Evolutionary conservation across 352 stramenopile genomes (phyloP).

Genomic region (Globisporangium spiculum): DNA sequence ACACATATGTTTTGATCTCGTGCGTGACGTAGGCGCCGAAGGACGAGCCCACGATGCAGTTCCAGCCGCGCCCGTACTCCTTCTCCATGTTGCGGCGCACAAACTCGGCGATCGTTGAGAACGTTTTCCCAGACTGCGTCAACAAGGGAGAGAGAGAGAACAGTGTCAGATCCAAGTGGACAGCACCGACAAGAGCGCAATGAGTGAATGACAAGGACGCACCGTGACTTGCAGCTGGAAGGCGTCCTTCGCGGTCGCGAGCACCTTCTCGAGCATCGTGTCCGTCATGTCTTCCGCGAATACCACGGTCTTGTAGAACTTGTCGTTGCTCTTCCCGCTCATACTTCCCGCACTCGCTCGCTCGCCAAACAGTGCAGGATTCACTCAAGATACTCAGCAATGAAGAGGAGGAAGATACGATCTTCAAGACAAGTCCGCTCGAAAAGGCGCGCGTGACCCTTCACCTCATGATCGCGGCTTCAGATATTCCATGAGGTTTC

Average conservation of each 20-base stretch:
- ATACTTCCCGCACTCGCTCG: slow-evolving; percentile 17
- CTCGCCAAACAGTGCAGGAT: too few species aligned
- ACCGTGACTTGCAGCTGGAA: slow-evolving; percentile 90
- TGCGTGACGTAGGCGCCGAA: slow-evolving; percentile 94
- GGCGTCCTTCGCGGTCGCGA: slow-evolving; percentile 86
- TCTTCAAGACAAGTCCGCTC: not conserved
- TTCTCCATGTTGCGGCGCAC: slow-evolving; percentile 93
- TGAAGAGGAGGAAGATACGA: not conserved
- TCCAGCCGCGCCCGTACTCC: slow-evolving; percentile 91
- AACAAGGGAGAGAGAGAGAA: not conserved
- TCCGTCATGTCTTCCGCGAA: slow-evolving; percentile 95
- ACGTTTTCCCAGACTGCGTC: slow-evolving; percentile 86
- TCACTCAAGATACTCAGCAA: not conserved
- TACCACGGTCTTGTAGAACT: slow-evolving; percentile 91
- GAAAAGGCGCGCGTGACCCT: not conserved
- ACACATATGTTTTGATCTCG: slow-evolving; percentile 96
- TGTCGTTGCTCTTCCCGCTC: slow-evolving; percentile 72
- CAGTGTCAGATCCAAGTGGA: not conserved
- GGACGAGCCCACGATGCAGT: slow-evolving; percentile 89
- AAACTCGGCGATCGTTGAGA: slow-evolving; percentile 90
- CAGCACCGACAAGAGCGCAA: not conserved
- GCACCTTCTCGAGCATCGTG: slow-evolving; percentile 90
- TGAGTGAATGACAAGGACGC: slow-evolving; percentile 8
- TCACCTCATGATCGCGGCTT: too few species aligned
- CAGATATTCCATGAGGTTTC: too few species aligned